Evolutionary conservation across 139 green algal species (phyloP).

Genomic region (Chlamydomonas eustigma): DNA sequence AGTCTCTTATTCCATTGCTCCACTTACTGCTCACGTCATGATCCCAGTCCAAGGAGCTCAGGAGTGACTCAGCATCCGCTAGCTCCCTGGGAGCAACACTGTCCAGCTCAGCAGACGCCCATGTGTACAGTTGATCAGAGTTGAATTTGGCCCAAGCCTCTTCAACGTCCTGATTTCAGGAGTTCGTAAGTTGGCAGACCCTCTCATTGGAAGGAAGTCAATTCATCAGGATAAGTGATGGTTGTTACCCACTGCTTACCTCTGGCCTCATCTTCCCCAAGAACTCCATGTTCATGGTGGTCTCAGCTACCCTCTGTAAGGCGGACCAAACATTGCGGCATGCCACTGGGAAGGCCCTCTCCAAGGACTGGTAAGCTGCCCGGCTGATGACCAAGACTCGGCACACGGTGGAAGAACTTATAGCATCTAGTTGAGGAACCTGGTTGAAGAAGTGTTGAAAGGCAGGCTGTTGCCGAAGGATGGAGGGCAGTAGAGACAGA

Average conservation of each 20-base stretch:
- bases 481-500: not conserved
- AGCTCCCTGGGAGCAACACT: not conserved
- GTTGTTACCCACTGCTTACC: not conserved
- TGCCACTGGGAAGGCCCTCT: slow-evolving; percentile 38
- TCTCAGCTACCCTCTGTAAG: slow-evolving; percentile 24
- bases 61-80: not conserved
- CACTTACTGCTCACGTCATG: not conserved
- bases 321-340: slow-evolving; percentile 43
- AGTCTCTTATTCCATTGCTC: too few species aligned
- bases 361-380: slow-evolving; percentile 34
- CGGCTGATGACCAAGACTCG: slow-evolving; percentile 46
- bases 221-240: too few species aligned
- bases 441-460: slow-evolving; percentile 30
- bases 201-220: too few species aligned
- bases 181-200: too few species aligned
- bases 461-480: too few species aligned
- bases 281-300: not conserved
- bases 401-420: slow-evolving; percentile 17
- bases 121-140: not conserved
- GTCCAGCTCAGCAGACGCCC: not conserved
- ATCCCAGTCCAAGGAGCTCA: not conserved
- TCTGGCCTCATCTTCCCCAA: not conserved
- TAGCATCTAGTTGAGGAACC: slow-evolving; percentile 6
- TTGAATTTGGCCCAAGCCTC: not conserved
- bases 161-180: not conserved